A percentile compares a stretch with the other conserved stretches of the same genome.
Evolutionary conservation across 2,329 filamentous ascomycete genomes (phyloP).

Genomic region (Arthrobotrys entomopaga): DNA sequence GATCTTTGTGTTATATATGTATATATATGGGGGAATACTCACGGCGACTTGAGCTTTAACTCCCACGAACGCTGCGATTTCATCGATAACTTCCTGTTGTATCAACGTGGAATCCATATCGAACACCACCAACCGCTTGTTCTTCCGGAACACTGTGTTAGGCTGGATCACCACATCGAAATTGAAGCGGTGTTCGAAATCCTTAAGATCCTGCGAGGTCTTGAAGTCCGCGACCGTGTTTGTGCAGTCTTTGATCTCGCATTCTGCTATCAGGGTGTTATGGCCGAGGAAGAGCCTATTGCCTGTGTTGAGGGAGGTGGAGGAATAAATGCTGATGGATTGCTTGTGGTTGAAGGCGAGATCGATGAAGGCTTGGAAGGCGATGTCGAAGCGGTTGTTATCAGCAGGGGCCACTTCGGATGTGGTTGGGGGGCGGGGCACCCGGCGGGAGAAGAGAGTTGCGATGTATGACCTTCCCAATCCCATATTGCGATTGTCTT

Average conservation of each 20-base stretch:
- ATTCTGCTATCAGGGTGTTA: background rate
- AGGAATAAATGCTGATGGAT: background rate
- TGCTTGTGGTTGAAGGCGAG: background rate
- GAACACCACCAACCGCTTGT: conserved; percentile 90
- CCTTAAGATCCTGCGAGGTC: conserved; percentile 74
- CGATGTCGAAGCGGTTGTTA: background rate
- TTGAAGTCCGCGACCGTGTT: background rate
- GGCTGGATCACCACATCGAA: conserved; percentile 82
- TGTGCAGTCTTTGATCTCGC: background rate
- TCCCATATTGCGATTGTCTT: too few species aligned
- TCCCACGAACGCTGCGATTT: conserved; percentile 85
- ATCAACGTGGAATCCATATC: conserved; percentile 99
- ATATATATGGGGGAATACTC: conserved; percentile 31
- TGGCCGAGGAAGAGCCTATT: background rate
- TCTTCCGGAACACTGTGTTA: conserved; percentile 77
- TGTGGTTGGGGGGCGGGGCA: conserved; percentile 16
- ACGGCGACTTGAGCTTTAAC: conserved; percentile 82
- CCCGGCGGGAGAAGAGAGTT: conserved; percentile 25
- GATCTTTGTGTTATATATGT: too few species aligned
- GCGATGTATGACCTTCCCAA: conserved; percentile 1
- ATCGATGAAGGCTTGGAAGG: background rate
- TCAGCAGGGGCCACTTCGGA: background rate
- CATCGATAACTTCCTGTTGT: conserved; percentile 95
- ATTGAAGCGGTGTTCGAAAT: conserved; percentile 89
- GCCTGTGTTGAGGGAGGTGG: background rate